Conservation (phyloP, 2,329 filamentous ascomycete genomes). For the Pochonia chlamydosporia region DNA sequence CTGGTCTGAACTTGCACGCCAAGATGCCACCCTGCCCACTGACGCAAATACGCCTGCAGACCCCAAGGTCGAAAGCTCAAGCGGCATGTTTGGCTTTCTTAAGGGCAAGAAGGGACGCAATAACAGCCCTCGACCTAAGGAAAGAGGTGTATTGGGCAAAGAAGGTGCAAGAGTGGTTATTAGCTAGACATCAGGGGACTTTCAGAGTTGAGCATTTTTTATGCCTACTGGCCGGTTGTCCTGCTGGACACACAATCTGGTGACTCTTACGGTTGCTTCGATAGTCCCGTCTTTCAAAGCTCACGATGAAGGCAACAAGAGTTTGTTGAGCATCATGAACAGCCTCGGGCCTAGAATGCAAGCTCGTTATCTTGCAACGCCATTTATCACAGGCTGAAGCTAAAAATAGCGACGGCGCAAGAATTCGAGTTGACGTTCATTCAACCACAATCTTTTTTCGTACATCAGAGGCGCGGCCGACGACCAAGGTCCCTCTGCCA, state of each 20-base stretch:
- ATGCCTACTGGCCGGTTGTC: not conserved
- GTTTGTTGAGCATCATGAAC: no score
- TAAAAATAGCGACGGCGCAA: no score
- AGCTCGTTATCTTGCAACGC: no score
- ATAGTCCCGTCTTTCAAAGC: no score
- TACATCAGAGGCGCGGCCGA: not conserved
- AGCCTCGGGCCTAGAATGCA: no score
- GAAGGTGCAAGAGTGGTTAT: conserved; percentile 85
- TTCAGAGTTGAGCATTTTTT: not conserved
- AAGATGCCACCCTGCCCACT: conserved; percentile 67
- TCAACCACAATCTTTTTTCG: not conserved
- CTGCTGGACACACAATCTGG: no score
- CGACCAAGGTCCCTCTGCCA: not conserved
- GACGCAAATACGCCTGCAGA: conserved; percentile 54
- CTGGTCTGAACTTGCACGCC: conserved; percentile 86
- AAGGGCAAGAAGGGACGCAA: conserved; percentile 84
- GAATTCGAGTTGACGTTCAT: no score
- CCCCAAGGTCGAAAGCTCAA: conserved; percentile 52
- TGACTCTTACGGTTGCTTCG: no score
- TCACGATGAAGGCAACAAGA: no score
- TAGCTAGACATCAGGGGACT: conserved; percentile 36
- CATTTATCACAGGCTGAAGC: no score
- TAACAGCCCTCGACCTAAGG: conserved; percentile 88
- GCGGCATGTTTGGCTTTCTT: conserved; percentile 86
- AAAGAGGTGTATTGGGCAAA: conserved; percentile 89